Base-by-base conservation (phyloP, 1,139 yeast species). In the Kodamaea sp. region DNA sequence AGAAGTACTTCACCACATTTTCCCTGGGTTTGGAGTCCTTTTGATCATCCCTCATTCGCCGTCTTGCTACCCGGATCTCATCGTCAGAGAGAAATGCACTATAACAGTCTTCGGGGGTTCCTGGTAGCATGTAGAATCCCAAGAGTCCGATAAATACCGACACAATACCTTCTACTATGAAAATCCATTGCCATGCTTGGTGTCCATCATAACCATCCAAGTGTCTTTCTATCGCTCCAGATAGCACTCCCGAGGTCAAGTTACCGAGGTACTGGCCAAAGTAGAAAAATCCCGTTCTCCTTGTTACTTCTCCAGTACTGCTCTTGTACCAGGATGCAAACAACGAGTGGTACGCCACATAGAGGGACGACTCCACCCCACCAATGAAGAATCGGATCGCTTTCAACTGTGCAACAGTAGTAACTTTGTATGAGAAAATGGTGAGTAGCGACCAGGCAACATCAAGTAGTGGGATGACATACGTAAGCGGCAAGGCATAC, bases 151-250 rank as follows among this genome's bases (percentile, higher is more conserved):
- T 76, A 2, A 64, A 76, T 22, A 80, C 52, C 3, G 87, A 76
- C 22, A 80, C 64, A 28, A 77, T 53, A 4, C 81, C 83, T 53
- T 82, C 87, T 37, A 83, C 69, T 38, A 83, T 70, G 50, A 78
- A 82, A 58, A 78, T 75, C 87, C 87, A 82, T 57, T 80, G 69
- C 88, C 88, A 82, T 11, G 84, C 79, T 20, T 62, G 69, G 18
- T 76, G 55, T 1, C 83, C 82, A 37, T 58, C 55, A 10, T 53
- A 54, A 22, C 75, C 76, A 34, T 69, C 60, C 44, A 82, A 55
- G 18, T 57, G 46, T 24, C 70, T 55, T 46, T 62, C 73, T 31
- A 79, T 73, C 5, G 78, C 74, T 8, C 81, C 74, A 34, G 81
- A 81, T 19, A 82, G 56, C 31, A 79, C 68, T 25, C 87, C 85